Evolutionary conservation across 1,139 yeast species (phyloP), one percentile per base, ranked within the genome.

Genomic region (Yarrowia galli): DNA sequence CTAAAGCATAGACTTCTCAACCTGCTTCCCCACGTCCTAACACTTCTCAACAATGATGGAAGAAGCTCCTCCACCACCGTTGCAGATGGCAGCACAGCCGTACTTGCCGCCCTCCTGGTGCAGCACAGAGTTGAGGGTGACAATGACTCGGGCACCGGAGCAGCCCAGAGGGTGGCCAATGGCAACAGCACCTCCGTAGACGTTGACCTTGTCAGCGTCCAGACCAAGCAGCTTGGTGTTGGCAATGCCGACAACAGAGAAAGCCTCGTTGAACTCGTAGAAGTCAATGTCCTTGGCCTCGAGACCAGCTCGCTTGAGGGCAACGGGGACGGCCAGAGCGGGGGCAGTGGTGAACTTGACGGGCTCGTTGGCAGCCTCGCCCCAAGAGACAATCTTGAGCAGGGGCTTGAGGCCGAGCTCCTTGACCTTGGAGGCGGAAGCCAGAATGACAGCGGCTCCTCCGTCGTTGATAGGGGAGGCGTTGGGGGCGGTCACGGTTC

Each of bases 21-120:
- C 64, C 64, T 28, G 64, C 64, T 58, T 43, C 64, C 49, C 64
- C 40, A 42, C 64, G 16, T 61, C 66, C 56, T 48, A 61, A 18
- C 66, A 61, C 46, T 46, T 61, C 66, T 61, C 66, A 12, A 91
- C 83, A 71, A 91, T 89, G 73, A 91, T 80, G 45, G 96, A 87
- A 69, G 97, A 89, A 69, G 98, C 98, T 78, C 98, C 98, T 78
- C 99, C 99, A 76, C 99, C 99, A 83, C 99, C 98, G 80, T 95
- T 95, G 85, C 98, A 95, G 78, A 95, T 89, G 79, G 91, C 97
- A 75, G 97, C 97, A 73, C 87, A 92, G 79, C 99, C 99, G 74
- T 88, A 80, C 82, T 89, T 92, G 76, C 98, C 98, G 66, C 74
- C 74, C 75, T 81, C 83, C 81, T 92, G 97, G 54, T 81, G 74